Evolutionary conservation across 306 rosid genomes (phyloP), one percentile per base, ranked within the genome.

Genomic region (Cucurbita argyrosperma): DNA sequence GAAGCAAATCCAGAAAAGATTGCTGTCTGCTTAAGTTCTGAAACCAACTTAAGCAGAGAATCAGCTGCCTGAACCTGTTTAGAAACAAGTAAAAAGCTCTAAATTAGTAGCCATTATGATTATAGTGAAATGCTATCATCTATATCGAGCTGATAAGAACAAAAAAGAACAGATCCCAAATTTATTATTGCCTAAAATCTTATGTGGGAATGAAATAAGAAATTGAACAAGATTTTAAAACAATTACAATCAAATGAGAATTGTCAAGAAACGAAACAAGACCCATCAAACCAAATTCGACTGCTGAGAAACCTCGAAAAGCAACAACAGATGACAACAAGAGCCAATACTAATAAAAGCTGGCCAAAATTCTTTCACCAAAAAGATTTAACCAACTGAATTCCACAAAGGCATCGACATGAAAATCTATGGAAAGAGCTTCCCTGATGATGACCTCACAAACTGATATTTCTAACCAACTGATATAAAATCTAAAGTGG

Each of bases 1-100:
- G 96, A 92, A 50, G 96, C 97, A 81, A 94, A 90, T 61, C 96
- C 98, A 1, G 98, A 91, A 81, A 94, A 94, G 37, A 92, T 88
- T 71, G 96, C 96, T 2, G 96, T 88, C 76, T 93, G 98, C 85
- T 93, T 90, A 81, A 93, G 80, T 83, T 88, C 98, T 1, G 91
- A 87, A 63, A 93, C 96, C 76, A 89, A 80, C 80, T 88, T 88
- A 43, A 90, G 89, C 4, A 93, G 81, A n/a, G 96, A 87, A 78
- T 90, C 98, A 63, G 96, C 88, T 57, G 94, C 86, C 77, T 89
- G 96, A 74, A 85, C 97, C 96, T 89, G 6, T 43, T 45, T 1
- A 66, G 39, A 66, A 14, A 10, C 21, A 11, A 19, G 30, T 66
- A 66, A 10, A 5, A 19, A 45, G 43, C 52, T 43, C 38, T n/a